Base-by-base conservation (phyloP, 2,329 filamentous ascomycete genomes). In the Cryphonectria nitschkei region DNA sequence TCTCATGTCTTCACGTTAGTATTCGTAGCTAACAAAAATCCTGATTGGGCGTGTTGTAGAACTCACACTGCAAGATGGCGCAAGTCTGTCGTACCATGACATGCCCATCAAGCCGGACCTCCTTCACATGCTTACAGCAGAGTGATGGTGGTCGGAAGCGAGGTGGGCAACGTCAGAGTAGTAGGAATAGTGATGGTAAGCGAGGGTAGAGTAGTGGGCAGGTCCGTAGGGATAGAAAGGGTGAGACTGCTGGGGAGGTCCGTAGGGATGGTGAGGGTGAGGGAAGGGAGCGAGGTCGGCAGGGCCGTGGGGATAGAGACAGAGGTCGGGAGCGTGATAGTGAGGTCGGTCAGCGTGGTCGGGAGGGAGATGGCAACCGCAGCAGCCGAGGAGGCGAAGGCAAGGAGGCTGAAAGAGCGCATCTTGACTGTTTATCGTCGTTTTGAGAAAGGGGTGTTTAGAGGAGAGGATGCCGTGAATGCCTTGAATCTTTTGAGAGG, bases 381-480 rank as follows among this genome's bases (percentile, higher is more conserved):
- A 22, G 61, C 61, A 41, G 61, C 41, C 39, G 61, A 64, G 61
- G 41, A 64, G 61, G 61, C 43, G 63, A 65, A 50, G 43, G 63
- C 41, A 34, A 65, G 22, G 16, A 65, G 41, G 43, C 29, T 34
- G 16, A 50, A 22, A 19, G 43, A 34, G 7, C 41, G 63, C 63
- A 65, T 65, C 14, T 50, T 65, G 63, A 34, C 19, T 37, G 43
- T 34, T 29, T 43, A 3, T 46, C 26, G 37, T 50, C 11, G 46
- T 50, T 50, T n/a, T n/a, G 37, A 13, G 37, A 34, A 6, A 3
- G 34, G 34, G 34, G 3, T 46, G 9, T 43, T 29, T 64, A 5
- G n/a, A 26, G 26, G 26, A 26, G 26, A 13, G 11, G 22, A 56
- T 26, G 19, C n/a, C 50, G 26, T 50, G 43, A 26, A 14, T 29